Base-by-base conservation (phyloP, 257 asterid species). In the Gentiana straminea region DNA sequence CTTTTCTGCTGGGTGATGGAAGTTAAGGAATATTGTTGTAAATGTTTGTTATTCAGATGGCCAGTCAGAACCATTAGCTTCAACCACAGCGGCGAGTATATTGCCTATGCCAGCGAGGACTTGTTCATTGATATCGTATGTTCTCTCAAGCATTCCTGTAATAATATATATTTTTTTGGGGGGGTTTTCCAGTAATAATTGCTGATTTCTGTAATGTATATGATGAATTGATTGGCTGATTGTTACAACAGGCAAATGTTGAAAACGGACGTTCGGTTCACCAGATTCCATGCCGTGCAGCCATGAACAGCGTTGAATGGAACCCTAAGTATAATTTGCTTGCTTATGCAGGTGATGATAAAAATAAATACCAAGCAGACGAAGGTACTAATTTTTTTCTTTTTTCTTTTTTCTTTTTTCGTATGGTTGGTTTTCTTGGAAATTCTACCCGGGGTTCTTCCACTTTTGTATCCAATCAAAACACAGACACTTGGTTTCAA, bases 251-350 rank as follows among this genome's bases (percentile, higher is more conserved):
- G 99, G 64, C 99, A 32, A 68, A 80, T 53, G 94, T 92, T 52
- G 70, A 85, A 64, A 85, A 86, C 49, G 97, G 97, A 12, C 67
- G 96, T 57, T 70, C 98, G 38, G 80, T 83, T 72, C 86, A 85
- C 75, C 98, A 92, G 61, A 92, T 92, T 63, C 90, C 95, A 51
- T 88, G 97, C 13, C 92, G 95, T 34, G 97, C 94, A 52, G 95
- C 95, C 69, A 92, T 92, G 99, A 88, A 92, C 77, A 92, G 99
- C 33, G 99, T 88, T 61, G 99, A 92, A 57, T 85, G 99, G 99
- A 85, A 92, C 73, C 99, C 99, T 15, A 88, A 80, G 70, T 68
- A 61, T 68, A 85, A 88, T 79, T 67, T 92, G 56, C 97, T 92
- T 56, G 99, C 99, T 43, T 89, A 83, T 71, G 99, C 99, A 36